A percentile compares a stretch with the other conserved stretches of the same genome.
Conservation (phyloP, 2,329 filamentous ascomycete species). For the Fusarium sp. region DNA sequence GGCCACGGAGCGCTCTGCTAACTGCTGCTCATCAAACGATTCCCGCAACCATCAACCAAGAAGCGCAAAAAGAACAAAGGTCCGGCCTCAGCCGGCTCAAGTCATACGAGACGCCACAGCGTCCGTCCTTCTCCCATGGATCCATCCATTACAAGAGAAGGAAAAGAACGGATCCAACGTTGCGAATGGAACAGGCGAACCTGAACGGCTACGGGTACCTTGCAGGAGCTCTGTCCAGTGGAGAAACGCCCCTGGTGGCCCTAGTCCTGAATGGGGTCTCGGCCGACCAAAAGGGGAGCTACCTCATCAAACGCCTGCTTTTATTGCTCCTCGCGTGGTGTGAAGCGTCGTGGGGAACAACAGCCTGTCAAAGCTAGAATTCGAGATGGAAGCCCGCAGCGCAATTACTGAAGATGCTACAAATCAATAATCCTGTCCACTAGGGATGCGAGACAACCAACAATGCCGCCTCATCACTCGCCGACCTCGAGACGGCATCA, state of each 20-base stretch:
- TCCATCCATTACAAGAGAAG: slow-evolving; percentile 2
- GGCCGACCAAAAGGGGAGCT: slow-evolving; percentile 40
- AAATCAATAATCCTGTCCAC: slow-evolving; percentile 23
- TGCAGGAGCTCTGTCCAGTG: slow-evolving; percentile 38
- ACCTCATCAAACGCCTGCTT: slow-evolving; percentile 42
- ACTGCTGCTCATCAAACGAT: slow-evolving; percentile 21
- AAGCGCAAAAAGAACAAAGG: slow-evolving; percentile 24
- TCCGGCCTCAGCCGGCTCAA: slow-evolving; percentile 21
- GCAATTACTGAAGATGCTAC: slow-evolving; percentile 18
- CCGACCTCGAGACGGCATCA: slow-evolving; percentile 3
- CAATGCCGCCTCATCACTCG: neutral
- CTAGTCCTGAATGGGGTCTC: slow-evolving; percentile 30
- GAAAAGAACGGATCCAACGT: slow-evolving; percentile 22
- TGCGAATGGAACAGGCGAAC: slow-evolving; percentile 14
- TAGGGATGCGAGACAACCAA: neutral
- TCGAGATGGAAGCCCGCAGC: slow-evolving; percentile 12
- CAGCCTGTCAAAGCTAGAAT: slow-evolving; percentile 36
- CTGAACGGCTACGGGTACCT: slow-evolving; percentile 39
- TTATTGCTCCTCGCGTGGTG: slow-evolving; percentile 32
- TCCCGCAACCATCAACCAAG: slow-evolving; percentile 16
- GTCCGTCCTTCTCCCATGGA: slow-evolving; percentile 7
- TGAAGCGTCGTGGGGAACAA: slow-evolving; percentile 28
- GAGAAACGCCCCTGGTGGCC: neutral
- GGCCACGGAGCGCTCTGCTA: slow-evolving; percentile 2
- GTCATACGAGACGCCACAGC: slow-evolving; percentile 37